Evolutionary conservation across 2,329 filamentous ascomycete species (phyloP).

Genomic region (Ceratocystis colombiana): DNA sequence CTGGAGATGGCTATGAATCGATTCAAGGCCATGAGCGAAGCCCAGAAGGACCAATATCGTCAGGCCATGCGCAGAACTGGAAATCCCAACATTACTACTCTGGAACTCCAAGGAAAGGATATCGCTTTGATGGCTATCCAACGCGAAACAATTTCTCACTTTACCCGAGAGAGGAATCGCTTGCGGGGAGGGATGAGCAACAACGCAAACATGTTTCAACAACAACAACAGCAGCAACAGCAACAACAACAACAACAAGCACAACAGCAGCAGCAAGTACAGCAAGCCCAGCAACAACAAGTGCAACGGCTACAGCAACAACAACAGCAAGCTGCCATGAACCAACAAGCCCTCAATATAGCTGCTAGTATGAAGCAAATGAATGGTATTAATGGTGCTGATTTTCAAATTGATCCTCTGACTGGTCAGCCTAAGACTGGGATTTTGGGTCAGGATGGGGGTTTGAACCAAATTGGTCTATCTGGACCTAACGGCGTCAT

Average conservation of each 20-base stretch:
- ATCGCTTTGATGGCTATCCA: slow-evolving; percentile 10
- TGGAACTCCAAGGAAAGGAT: slow-evolving; percentile 10
- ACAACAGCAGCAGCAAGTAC: slow-evolving; percentile 27
- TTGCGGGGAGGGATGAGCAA: neutral
- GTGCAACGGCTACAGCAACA: slow-evolving; percentile 31
- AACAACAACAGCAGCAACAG: slow-evolving; percentile 32
- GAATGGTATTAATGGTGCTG: slow-evolving; percentile 39
- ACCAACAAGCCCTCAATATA: slow-evolving; percentile 37
- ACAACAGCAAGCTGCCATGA: slow-evolving; percentile 34
- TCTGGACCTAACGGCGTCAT: slow-evolving; percentile 12
- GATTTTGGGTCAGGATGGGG: slow-evolving; percentile 2
- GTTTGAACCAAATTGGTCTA: slow-evolving; percentile 15
- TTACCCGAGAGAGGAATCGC: neutral
- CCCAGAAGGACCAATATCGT: slow-evolving; percentile 16
- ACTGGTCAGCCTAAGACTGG: slow-evolving; percentile 8
- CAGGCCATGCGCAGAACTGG: neutral
- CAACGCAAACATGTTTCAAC: slow-evolving; percentile 19
- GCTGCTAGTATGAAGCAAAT: slow-evolving; percentile 35
- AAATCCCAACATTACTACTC: neutral
- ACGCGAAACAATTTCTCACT: neutral
- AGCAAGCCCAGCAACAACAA: slow-evolving; percentile 32
- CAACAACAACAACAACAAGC: slow-evolving; percentile 27
- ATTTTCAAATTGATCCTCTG: slow-evolving; percentile 16
- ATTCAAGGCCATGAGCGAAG: slow-evolving; percentile 8
- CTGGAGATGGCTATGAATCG: neutral